Evolutionary conservation across 1,284 basidiomycete species (phyloP).

Genomic region (Pseudozyma pruni): DNA sequence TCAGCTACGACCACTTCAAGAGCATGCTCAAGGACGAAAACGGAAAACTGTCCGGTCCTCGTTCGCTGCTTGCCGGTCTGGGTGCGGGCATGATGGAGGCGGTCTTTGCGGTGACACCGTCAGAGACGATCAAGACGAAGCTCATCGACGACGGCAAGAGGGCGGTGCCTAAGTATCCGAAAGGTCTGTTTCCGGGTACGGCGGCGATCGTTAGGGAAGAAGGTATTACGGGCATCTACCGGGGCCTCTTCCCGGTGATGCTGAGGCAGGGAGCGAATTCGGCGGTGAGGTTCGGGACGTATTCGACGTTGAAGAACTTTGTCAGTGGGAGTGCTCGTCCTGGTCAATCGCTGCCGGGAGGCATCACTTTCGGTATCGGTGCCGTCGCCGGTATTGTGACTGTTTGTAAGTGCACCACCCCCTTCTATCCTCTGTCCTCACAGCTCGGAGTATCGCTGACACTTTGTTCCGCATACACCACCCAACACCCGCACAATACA

Average conservation of each 20-base stretch:
- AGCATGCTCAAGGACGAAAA: conserved; percentile 77
- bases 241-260: conserved; percentile 94
- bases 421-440: too few species aligned
- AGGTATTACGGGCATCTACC: conserved; percentile 81
- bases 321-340: conserved; percentile 85
- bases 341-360: conserved; percentile 84
- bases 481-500: too few species aligned
- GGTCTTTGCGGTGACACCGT: conserved; percentile 92
- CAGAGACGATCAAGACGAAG: conserved; percentile 99
- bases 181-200: conserved; percentile 88
- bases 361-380: conserved; percentile 93
- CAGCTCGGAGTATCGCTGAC: background rate
- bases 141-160: conserved; percentile 93
- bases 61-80: conserved; percentile 76
- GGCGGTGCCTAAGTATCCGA: conserved; percentile 80
- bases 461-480: too few species aligned
- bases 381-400: conserved; percentile 92
- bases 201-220: conserved; percentile 83
- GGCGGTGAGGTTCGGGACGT: conserved; percentile 94
- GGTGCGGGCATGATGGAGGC: conserved; percentile 96
- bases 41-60: conserved; percentile 47
- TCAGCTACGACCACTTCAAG: conserved; percentile 95
- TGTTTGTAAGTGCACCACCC: conserved; percentile 77
- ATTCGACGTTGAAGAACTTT: conserved; percentile 84
- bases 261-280: conserved; percentile 98